Conservation (phyloP, 768 basidiomycete species). For the Candolleomyces aberdarensis region DNA sequence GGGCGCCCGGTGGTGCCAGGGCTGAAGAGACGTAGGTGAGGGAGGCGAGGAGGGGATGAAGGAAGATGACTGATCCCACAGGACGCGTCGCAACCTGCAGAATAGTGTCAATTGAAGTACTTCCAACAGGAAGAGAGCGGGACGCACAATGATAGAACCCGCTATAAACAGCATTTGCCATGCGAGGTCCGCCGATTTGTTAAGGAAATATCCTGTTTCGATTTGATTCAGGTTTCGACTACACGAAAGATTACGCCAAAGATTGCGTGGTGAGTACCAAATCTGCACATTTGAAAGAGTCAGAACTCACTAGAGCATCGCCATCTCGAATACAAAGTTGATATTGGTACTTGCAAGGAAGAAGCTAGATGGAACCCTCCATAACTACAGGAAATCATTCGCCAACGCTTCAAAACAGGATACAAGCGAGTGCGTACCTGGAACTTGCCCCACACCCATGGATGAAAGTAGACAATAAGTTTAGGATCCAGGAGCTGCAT, state of each 20-base stretch:
- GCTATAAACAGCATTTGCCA: constrained; percentile 66
- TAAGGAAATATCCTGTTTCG: constrained; percentile 56
- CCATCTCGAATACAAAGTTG: constrained; percentile 48
- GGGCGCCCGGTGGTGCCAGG: constrained; percentile 62
- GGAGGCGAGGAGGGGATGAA: constrained; percentile 62
- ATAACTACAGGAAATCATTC: constrained; percentile 43
- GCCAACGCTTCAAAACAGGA: background rate
- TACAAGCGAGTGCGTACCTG: constrained; percentile 41
- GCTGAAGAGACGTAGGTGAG: constrained; percentile 67
- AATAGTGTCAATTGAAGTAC: background rate
- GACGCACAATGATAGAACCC: constrained; percentile 57
- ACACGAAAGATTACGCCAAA: background rate
- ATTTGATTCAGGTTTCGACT: constrained; percentile 67
- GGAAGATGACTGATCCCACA: constrained; percentile 51
- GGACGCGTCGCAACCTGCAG: constrained; percentile 56
- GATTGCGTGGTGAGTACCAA: background rate
- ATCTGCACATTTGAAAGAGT: background rate
- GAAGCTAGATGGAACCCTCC: constrained; percentile 72
- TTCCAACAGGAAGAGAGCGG: background rate
- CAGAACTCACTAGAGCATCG: constrained; percentile 65
- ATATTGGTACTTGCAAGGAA: constrained; percentile 50
- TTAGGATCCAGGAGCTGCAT: constrained; percentile 52
- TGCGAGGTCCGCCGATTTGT: constrained; percentile 70
- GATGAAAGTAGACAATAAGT: constrained; percentile 50
- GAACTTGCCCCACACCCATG: constrained; percentile 40